A percentile compares a stretch with the other conserved stretches of the same genome.
These are phyloP conservation scores for Setaria viridis DNA, from an alignment of 202 grass and related monocot genomes.

Conservation along the genomic window DNA sequence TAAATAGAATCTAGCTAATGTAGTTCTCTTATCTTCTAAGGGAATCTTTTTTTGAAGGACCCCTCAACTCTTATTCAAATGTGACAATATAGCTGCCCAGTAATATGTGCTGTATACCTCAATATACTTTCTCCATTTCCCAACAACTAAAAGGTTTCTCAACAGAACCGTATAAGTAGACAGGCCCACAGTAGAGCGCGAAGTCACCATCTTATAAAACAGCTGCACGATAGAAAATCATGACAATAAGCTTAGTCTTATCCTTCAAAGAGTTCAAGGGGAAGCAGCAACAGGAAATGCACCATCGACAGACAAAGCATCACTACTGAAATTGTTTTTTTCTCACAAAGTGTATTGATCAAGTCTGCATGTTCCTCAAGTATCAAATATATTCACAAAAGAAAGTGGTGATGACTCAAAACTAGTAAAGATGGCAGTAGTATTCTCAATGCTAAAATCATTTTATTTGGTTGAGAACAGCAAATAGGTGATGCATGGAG, in stretches of 20 bases:
- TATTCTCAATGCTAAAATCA: background rate
- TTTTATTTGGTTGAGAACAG: constrained; percentile 1
- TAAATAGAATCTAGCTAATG: constrained; percentile 25
- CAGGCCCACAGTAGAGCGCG: constrained; percentile 57
- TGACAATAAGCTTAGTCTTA: constrained; percentile 37
- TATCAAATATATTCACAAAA: constrained; percentile 23
- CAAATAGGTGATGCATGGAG: background rate
- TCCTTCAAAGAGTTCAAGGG: constrained; percentile 31
- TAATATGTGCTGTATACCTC: constrained; percentile 58
- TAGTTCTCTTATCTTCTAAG: background rate
- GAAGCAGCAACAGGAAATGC: constrained; percentile 19
- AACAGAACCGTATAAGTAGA: constrained; percentile 79
- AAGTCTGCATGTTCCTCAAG: constrained; percentile 6
- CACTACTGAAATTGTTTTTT: constrained; percentile 4
- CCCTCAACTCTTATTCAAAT: constrained; percentile 23
- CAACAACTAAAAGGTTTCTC: constrained; percentile 79
- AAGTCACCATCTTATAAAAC: constrained; percentile 74
- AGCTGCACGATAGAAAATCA: constrained; percentile 55
- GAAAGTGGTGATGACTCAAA: constrained; percentile 9
- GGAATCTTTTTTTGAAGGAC: background rate
- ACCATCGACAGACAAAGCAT: constrained; percentile 26
- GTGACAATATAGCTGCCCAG: constrained; percentile 19
- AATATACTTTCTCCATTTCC: constrained; percentile 95
- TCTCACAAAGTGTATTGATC: background rate
- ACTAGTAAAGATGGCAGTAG: background rate